Evolutionary conservation across 2,329 filamentous ascomycete species (phyloP).

Genomic region (Aspergillus neotritici): DNA sequence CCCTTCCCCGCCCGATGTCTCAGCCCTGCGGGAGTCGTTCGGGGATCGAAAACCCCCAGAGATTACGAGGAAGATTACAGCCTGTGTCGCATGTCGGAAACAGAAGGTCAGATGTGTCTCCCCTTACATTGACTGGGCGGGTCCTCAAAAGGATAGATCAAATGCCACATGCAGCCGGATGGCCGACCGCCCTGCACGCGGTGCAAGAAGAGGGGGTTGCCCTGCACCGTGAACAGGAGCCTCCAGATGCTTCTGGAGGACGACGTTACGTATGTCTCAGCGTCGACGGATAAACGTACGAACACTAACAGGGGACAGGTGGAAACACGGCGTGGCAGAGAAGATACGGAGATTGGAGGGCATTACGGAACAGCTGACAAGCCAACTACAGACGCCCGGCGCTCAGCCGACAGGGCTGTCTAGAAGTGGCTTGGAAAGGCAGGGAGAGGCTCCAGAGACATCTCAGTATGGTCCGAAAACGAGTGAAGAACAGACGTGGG

Average conservation of each 20-base stretch:
- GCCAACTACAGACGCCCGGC: neutral
- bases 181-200: slow-evolving; percentile 35
- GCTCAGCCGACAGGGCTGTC: no score
- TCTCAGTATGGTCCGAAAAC: no score
- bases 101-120: slow-evolving; percentile 16
- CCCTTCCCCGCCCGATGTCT: no score
- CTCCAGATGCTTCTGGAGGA: slow-evolving; percentile 40
- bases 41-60: slow-evolving; percentile 32
- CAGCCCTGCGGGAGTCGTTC: slow-evolving; percentile 6
- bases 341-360: slow-evolving; percentile 35
- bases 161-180: slow-evolving; percentile 37
- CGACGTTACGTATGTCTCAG: slow-evolving; percentile 27
- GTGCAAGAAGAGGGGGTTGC: slow-evolving; percentile 37
- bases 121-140: no score
- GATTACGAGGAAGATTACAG: slow-evolving; percentile 30
- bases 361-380: slow-evolving; percentile 25
- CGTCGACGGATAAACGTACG: neutral
- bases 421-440: no score
- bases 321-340: slow-evolving; percentile 36
- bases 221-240: slow-evolving; percentile 39
- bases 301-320: slow-evolving; percentile 19
- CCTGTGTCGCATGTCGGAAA: slow-evolving; percentile 28
- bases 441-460: no score
- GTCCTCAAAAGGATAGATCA: slow-evolving; percentile 24
- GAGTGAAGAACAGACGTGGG: no score